phyloP scores from a whole-genome alignment of 257 asterid genomes.

The Solanum etuberosum region DNA sequence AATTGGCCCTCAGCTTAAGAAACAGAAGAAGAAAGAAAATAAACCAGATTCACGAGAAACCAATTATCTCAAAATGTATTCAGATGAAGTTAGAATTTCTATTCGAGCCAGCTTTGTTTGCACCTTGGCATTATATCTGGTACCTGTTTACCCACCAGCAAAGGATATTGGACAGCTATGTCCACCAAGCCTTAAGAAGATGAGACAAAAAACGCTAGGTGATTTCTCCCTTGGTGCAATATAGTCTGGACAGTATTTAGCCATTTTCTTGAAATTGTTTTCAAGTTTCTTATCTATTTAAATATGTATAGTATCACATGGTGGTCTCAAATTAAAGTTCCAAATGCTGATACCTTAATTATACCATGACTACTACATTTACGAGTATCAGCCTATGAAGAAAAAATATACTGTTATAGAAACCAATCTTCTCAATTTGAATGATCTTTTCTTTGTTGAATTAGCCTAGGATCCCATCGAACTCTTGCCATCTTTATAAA shows the following conservation, averaged over 20 bases:
- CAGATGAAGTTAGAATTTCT: not conserved
- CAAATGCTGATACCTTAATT: not conserved
- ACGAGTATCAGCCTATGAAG: not conserved
- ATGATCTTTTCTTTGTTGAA: not conserved
- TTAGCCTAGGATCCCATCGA: not conserved
- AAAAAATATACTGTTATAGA: not conserved
- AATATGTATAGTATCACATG: not conserved
- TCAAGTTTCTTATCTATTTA: not conserved
- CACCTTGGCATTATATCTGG: not conserved
- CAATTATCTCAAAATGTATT: not conserved
- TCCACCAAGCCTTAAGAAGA: not conserved
- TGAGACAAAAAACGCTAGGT: not conserved
- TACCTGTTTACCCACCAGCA: not conserved
- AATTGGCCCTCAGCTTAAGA: not conserved
- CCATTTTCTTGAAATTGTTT: not conserved
- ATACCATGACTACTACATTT: not conserved
- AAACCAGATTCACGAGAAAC: not conserved
- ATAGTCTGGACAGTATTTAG: not conserved
- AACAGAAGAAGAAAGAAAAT: not conserved
- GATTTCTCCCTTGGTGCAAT: not conserved
- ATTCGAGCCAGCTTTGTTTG: not conserved
- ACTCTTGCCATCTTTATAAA: not conserved
- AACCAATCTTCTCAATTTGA: not conserved
- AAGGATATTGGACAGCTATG: not conserved
- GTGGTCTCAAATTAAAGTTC: not conserved